These are phyloP conservation scores for Orbilia ellipsospora DNA, from an alignment of 2,329 filamentous ascomycete genomes.

Conservation along the genomic window DNA sequence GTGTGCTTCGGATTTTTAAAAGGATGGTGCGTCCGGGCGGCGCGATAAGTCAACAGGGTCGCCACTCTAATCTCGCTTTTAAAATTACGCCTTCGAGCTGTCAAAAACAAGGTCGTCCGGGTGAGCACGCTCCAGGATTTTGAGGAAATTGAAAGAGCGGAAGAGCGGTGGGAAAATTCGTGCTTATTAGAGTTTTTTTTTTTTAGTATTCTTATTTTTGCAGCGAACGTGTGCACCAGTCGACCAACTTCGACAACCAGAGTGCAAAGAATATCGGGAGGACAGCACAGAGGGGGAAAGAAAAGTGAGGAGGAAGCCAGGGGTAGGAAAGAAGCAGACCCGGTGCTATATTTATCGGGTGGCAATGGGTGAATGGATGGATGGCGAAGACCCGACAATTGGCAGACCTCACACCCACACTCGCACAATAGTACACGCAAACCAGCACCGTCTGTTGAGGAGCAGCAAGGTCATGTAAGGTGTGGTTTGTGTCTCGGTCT, in stretches of 20 bases:
- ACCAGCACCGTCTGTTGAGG: conserved; percentile 2
- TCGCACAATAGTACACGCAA: conserved; percentile 36
- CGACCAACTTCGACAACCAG: conserved; percentile 13
- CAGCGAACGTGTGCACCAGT: background rate
- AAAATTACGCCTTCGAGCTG: conserved; percentile 24
- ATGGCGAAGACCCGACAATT: conserved; percentile 33
- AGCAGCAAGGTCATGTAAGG: conserved; percentile 3
- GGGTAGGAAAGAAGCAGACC: conserved; percentile 21
- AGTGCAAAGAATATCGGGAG: conserved; percentile 17
- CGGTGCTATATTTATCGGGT: conserved; percentile 53
- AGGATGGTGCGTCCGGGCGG: conserved; percentile 6
- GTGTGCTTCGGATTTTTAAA: conserved; percentile 26
- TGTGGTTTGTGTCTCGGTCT: conserved; percentile 26
- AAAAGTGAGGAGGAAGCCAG: conserved; percentile 31
- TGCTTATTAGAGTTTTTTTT: background rate
- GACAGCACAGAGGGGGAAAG: conserved; percentile 40
- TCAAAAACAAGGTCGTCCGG: background rate
- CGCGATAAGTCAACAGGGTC: conserved; percentile 26
- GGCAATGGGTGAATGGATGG: conserved; percentile 34
- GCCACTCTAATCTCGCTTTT: conserved; percentile 42
- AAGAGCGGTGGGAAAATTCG: conserved; percentile 13
- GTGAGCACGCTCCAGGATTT: conserved; percentile 15
- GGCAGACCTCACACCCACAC: conserved; percentile 27
- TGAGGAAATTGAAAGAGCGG: conserved; percentile 4
- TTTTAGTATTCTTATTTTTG: background rate